Evolutionary conservation across 345 rosid species (phyloP).

Genomic region (Brassica cretica): DNA sequence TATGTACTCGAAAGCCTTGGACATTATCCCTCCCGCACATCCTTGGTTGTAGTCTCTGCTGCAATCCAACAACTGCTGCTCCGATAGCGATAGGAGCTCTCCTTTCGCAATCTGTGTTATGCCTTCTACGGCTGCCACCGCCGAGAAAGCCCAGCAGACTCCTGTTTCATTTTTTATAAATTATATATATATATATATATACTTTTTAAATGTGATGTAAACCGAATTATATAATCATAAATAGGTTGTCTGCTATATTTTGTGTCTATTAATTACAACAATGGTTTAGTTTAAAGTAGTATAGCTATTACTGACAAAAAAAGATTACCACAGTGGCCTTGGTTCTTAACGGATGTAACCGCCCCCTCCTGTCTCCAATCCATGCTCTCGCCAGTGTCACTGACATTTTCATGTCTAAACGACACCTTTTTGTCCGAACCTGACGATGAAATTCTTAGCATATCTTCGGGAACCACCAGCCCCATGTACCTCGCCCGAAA

Average conservation of each 20-base stretch:
- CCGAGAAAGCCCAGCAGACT: neutral
- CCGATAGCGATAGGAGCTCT: neutral
- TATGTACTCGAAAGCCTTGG: neutral
- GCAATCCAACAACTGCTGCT: constrained; percentile 1
- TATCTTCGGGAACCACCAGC: neutral
- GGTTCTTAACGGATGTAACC: constrained; percentile 44
- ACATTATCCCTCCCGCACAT: neutral
- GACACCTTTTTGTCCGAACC: neutral
- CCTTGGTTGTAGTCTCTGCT: neutral
- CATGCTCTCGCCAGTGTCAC: constrained; percentile 32
- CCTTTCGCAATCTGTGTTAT: neutral
- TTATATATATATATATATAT: neutral
- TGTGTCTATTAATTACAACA: constrained; percentile 41
- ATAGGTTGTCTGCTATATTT: neutral
- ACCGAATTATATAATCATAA: neutral
- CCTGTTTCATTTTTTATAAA: neutral
- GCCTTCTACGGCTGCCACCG: neutral
- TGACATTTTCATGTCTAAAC: constrained; percentile 19
- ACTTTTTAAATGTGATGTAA: neutral
- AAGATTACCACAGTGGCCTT: constrained; percentile 48
- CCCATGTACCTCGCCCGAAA: constrained; percentile 1
- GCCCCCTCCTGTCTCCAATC: constrained; percentile 56
- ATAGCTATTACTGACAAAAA: too few species aligned
- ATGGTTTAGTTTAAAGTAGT: too few species aligned
- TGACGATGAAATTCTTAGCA: neutral